Base-by-base conservation (phyloP, 2,329 filamentous ascomycete genomes). In the Exophiala bonariae region DNA sequence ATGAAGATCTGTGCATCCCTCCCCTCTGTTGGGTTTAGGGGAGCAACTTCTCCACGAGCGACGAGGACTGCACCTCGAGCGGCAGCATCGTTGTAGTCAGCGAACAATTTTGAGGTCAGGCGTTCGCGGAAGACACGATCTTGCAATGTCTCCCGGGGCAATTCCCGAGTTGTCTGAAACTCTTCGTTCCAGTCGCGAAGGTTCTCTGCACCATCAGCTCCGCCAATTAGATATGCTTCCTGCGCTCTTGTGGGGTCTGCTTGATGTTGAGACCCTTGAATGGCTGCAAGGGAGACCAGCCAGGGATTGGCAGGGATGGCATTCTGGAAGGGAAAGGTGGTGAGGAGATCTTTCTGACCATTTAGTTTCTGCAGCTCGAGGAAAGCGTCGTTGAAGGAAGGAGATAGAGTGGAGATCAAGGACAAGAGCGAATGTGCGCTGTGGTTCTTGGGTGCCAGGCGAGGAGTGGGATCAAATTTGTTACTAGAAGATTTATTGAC, bases 121-220 rank as follows among this genome's bases (percentile, higher is more conserved):
- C 93, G 84, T 69, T 99, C 93, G 22, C 93, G 82, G 79, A 97
- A 97, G 14, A 99, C 91, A 44, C 92, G 84, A 64, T 99, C 93
- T 68, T 96, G 92, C 9, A 99, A 87, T 6, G 85, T 89, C 56
- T 96, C 92, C 64, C 90, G 92, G 26, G 92, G 91, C 55, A 99
- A 79, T 68, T 99, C 93, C 61, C 89, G 85, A 9, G 93, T 96
- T 2, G 92, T 96, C 69, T 99, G 93, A 65, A 99, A 95, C 65
- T 99, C 93, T 68, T 99, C 93, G 61, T 99, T 99, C 92, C 95
- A 99, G 68, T 99, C 93, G 49, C 93, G 83, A 54, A 99, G 76
- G 3, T 90, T 96, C 64, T 99, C 93, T 0, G 89, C 89, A 65
- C 92, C 96, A 63, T 99, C 93, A 19, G 91, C 85, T 22, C 95